A percentile compares a stretch with the other conserved stretches of the same genome.
Evolutionary conservation across 2,329 filamentous ascomycete genomes (phyloP).

Genomic region (Dactylonectria estremocensis): DNA sequence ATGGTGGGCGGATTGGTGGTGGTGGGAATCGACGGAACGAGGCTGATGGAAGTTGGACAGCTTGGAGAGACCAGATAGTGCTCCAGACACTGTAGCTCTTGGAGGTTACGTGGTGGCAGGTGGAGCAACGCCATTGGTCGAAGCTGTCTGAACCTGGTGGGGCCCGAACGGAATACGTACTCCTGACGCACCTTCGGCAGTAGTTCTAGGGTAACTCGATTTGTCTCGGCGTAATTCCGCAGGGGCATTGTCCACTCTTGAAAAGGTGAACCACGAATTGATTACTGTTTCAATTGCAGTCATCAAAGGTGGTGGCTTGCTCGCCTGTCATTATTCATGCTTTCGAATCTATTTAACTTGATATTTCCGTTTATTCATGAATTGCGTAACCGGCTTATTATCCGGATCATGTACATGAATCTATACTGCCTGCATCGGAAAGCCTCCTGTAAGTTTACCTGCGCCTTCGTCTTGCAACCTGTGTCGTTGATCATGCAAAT

Average conservation of each 20-base stretch:
- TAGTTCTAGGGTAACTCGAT: constrained; percentile 12
- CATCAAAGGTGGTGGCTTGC: background rate
- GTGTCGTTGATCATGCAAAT: constrained; percentile 29
- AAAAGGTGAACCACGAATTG: background rate
- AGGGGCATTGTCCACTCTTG: background rate
- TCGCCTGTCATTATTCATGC: background rate
- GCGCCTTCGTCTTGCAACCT: background rate
- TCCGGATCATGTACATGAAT: no score
- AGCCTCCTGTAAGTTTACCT: background rate
- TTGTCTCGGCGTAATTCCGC: background rate
- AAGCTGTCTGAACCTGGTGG: constrained; percentile 39
- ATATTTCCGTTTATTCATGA: background rate
- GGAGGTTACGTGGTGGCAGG: constrained; percentile 51
- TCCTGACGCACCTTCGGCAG: background rate
- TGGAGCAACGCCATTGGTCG: constrained; percentile 43
- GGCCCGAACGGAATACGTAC: constrained; percentile 17
- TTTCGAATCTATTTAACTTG: background rate
- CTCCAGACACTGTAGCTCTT: constrained; percentile 23
- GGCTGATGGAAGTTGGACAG: constrained; percentile 50
- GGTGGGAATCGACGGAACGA: constrained; percentile 37
- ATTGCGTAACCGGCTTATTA: background rate
- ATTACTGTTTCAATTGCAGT: no score
- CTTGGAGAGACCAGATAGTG: constrained; percentile 46
- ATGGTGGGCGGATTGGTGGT: constrained; percentile 48
- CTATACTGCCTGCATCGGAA: background rate